Base-by-base conservation (phyloP, 2,329 filamentous ascomycete genomes). In the Cercospora sesami region DNA sequence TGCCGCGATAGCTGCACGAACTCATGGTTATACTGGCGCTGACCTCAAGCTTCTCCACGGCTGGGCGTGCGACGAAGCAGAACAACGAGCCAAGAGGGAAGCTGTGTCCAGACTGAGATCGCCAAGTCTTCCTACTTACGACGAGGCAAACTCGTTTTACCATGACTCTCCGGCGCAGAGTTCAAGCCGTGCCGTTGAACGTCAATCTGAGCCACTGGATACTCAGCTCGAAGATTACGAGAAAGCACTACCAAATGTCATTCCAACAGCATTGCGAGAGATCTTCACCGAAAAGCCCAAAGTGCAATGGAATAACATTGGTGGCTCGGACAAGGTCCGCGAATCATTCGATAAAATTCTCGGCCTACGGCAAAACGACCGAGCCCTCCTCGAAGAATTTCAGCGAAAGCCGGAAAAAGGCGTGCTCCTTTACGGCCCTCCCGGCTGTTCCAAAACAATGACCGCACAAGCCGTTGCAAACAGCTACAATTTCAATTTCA, bases 361-460 rank as follows among this genome's bases (percentile, higher is more conserved):
- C 12, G 83, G 87, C 67, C 62, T 55, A 5, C 31, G 48, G 10
- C 62, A 64, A 18, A 30, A 57, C 23, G 45, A 64, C 51, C 36
- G 39, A 5, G 51, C 30, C 30, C 48, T 64, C 5, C 48, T 64
- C 12, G 23, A 33, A 12, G 63, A 65, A 10, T 84, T 87, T 72
- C 86, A 87, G 5, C 80, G 88, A 62, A 86, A 87, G 79, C 79
- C 85, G 65, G 83, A 83, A 62, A 96, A 94, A 76, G 93, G 94
- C 0, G 87, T 97, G 16, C 85, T 98, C 6, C 86, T 98, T 2
- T 97, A 97, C 78, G 94, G 94, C 0, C 94, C 94, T 0, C 94
- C 94, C 0, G 94, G 94, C 3, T 97, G 94, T 80, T 96, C 93
- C 71, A 98, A 98, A 81, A 98, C 94, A 0, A 87, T 97, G 78